These are phyloP conservation scores for Hyaloscypha bicolor DNA, from an alignment of 495 filamentous ascomycete genomes.

Conservation along the genomic window DNA sequence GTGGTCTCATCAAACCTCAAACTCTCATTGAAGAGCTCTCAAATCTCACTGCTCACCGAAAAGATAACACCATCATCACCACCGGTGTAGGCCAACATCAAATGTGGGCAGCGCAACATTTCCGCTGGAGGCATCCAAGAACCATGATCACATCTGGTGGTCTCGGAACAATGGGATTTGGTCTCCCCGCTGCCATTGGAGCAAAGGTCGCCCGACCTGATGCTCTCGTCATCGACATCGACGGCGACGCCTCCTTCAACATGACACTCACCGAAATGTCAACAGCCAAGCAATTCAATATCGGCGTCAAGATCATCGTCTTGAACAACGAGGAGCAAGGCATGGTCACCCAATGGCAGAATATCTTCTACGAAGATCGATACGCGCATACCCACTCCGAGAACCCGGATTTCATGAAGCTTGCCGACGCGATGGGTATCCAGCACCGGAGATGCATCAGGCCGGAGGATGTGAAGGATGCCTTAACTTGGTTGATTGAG, in stretches of 20 bases:
- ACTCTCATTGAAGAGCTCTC: slow-evolving; percentile 80
- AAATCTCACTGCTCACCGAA: slow-evolving; percentile 69
- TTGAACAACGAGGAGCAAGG: slow-evolving; percentile 96
- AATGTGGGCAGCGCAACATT: slow-evolving; percentile 97
- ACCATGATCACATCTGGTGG: slow-evolving; percentile 92
- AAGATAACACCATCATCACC: slow-evolving; percentile 79
- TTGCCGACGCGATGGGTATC: slow-evolving; percentile 82
- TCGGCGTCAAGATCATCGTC: slow-evolving; percentile 88
- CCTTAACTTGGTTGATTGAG: slow-evolving; percentile 87
- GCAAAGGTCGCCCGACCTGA: slow-evolving; percentile 90
- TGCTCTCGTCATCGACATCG: slow-evolving; percentile 87
- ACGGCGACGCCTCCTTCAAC: slow-evolving; percentile 94
- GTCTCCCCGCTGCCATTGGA: slow-evolving; percentile 89
- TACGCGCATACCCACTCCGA: slow-evolving; percentile 90
- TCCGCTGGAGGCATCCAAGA: slow-evolving; percentile 83
- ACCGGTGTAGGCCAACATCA: slow-evolving; percentile 96
- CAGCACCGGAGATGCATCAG: slow-evolving; percentile 65
- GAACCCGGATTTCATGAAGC: slow-evolving; percentile 86
- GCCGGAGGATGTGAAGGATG: slow-evolving; percentile 71
- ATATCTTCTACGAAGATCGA: slow-evolving; percentile 88
- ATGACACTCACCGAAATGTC: slow-evolving; percentile 93
- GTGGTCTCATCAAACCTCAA: slow-evolving; percentile 86
- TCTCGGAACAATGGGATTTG: slow-evolving; percentile 94
- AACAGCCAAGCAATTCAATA: slow-evolving; percentile 90
- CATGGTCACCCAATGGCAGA: slow-evolving; percentile 98